Percentiles rank a stretch among this genome's conserved stretches.
Evolutionary conservation across 345 rosid species (phyloP).

Genomic region (Acer saccharum): DNA sequence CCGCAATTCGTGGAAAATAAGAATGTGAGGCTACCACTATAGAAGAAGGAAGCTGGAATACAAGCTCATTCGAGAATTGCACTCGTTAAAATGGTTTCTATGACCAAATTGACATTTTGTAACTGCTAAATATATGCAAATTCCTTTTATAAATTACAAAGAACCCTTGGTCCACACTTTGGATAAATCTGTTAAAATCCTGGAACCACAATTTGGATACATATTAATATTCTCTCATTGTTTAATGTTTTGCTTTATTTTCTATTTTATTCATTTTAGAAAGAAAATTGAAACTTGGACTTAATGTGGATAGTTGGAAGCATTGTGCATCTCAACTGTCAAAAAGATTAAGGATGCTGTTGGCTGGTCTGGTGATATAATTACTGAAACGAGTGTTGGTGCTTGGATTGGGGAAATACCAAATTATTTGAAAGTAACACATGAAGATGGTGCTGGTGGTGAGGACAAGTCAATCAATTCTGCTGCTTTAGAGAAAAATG

Average conservation of each 20-base stretch:
- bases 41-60: neutral
- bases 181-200: neutral
- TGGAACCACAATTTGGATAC: neutral
- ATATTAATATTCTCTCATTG: neutral
- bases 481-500: constrained; percentile 36
- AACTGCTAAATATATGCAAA: neutral
- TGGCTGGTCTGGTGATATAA: constrained; percentile 60
- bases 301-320: constrained; percentile 50
- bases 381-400: constrained; percentile 42
- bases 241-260: neutral
- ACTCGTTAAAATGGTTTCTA: neutral
- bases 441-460: constrained; percentile 31
- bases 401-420: constrained; percentile 75
- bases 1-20: neutral
- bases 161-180: neutral
- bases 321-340: constrained; percentile 41
- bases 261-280: neutral
- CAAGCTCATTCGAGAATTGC: neutral
- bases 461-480: constrained; percentile 40
- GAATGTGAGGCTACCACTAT: neutral
- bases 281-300: constrained; percentile 15
- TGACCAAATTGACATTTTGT: neutral
- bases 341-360: constrained; percentile 65
- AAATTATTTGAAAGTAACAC: constrained; percentile 46
- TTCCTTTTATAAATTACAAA: neutral